phyloP scores from a whole-genome alignment of 1,139 yeast species.

The Entelexis sorbosivorans region DNA sequence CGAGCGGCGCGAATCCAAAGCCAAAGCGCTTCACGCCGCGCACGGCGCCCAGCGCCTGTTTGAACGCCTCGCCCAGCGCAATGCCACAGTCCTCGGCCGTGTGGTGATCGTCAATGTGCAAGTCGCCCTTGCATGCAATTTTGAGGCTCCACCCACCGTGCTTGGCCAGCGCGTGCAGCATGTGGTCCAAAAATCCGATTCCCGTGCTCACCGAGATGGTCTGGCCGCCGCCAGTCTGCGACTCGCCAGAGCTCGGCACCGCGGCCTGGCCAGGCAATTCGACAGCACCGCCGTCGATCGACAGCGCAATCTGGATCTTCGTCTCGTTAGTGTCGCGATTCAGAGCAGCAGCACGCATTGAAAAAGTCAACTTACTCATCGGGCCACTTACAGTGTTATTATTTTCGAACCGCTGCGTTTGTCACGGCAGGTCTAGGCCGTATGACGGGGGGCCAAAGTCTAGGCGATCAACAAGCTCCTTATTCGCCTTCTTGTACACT shows the following conservation, averaged over 20 bases:
- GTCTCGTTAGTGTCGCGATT: constrained; percentile 84
- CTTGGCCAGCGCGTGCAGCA: constrained; percentile 93
- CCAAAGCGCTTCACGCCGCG: constrained; percentile 91
- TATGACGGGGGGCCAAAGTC: not conserved
- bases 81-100: constrained; percentile 93
- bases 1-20: constrained; percentile 88
- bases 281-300: constrained; percentile 73
- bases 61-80: constrained; percentile 81
- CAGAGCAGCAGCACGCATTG: constrained; percentile 42
- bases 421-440: not conserved
- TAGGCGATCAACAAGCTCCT: not conserved
- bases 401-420: not conserved
- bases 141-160: constrained; percentile 93
- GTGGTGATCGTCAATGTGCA: constrained; percentile 95
- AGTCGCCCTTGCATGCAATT: constrained; percentile 83
- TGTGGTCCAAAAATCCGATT: constrained; percentile 89
- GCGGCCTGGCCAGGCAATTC: constrained; percentile 35
- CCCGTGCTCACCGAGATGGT: constrained; percentile 77
- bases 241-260: constrained; percentile 42
- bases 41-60: constrained; percentile 78
- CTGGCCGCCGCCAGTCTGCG: constrained; percentile 55
- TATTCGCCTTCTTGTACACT: too few species aligned
- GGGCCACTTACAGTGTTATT: not conserved
- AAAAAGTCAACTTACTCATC: constrained; percentile 4
- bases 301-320: constrained; percentile 72